These are phyloP conservation scores for Eimeria zaria DNA, from an alignment of 169 alveolate genomes.

Conservation along the genomic window DNA sequence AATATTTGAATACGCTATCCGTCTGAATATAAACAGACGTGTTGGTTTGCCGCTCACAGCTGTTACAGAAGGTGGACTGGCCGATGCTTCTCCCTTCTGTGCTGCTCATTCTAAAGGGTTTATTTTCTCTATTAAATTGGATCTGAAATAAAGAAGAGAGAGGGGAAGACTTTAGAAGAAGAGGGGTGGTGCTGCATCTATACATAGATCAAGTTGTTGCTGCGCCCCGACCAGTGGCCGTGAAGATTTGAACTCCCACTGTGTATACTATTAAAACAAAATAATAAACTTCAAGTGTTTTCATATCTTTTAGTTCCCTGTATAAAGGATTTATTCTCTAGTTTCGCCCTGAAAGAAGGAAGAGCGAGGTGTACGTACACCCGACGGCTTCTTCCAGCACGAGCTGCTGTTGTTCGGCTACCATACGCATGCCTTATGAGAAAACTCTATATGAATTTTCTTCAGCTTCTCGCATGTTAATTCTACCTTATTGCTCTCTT, in stretches of 20 bases:
- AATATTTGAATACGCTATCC: neutral
- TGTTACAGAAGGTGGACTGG: neutral
- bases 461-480: neutral
- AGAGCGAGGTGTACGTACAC: constrained; percentile 2
- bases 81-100: neutral
- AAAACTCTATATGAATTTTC: neutral
- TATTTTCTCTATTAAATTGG: neutral
- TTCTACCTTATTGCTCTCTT: neutral
- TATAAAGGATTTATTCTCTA: neutral
- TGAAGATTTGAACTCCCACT: neutral
- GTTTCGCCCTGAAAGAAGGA: neutral
- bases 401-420: constrained; percentile 10
- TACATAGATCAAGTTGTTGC: neutral
- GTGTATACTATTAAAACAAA: neutral
- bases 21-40: neutral
- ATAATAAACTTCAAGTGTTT: neutral
- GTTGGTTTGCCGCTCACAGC: neutral
- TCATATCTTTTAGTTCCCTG: neutral
- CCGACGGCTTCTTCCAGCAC: constrained; percentile 39
- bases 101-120: neutral
- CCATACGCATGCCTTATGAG: neutral
- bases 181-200: neutral
- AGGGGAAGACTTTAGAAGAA: no score
- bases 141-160: neutral
- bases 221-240: constrained; percentile 25